Evolutionary conservation across 2,329 filamentous ascomycete species (phyloP), one percentile per base, ranked within the genome.

Genomic region (Trichoderma aggressivum): DNA sequence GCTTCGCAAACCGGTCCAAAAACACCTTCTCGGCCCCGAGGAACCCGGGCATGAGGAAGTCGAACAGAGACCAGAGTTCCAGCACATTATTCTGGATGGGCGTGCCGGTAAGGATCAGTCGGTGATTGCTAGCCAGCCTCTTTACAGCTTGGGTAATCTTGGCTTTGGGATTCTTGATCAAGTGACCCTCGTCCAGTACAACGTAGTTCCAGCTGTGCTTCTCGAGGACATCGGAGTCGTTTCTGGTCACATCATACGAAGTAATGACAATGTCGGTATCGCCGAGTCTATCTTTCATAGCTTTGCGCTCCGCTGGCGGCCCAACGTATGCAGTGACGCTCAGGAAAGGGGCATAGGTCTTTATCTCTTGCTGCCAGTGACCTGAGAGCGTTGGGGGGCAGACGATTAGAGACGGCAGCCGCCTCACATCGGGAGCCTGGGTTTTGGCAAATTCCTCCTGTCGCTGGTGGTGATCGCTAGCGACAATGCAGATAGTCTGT

Each of bases 21-120:
- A 98, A 98, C n/a, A 98, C 94, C 83, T 97, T 97, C 73, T 90
- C 94, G 0, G 94, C 94, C 36, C 96, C 96, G 8, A 99, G 86
- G 84, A 99, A 99, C 2, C 96, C 97, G 3, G 97, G 96, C 96
- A 99, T 99, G 72, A 99, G 86, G 83, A 99, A 99, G 82, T 99
- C 96, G 79, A 99, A 99, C 5, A 99, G 86, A 0, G 95, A 98
- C 95, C 95, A 99, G 5, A 99, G 86, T 79, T 99, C 95, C 62
- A 99, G 83, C 2, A 99, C 95, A 75, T 98, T 98, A 81, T 98
- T 98, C 80, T 98, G 95, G 74, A 98, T 98, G 0, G 96, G 96
- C 2, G 96, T 99, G 53, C 96, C 96, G 0, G 96, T 99, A 5
- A 99, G 88, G 75, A 99, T 99, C 62, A 99, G 87, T 24, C 96